Evolutionary conservation across 2,329 filamentous ascomycete species (phyloP).

Genomic region (Aureobasidium leucospermi): DNA sequence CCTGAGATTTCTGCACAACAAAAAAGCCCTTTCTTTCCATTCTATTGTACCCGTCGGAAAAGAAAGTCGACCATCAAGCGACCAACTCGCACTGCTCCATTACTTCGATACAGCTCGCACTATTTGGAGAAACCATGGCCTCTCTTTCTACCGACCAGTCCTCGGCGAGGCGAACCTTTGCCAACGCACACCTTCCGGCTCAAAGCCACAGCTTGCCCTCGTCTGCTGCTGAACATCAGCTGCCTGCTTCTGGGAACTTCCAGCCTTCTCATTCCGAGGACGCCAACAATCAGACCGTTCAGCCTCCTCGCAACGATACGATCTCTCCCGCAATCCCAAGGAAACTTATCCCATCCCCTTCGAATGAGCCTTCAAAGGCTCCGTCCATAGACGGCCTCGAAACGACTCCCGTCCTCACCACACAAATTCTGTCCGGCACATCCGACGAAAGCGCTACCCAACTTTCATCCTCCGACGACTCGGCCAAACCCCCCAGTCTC

Average conservation of each 20-base stretch:
- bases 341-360: background rate
- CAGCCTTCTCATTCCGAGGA: constrained; percentile 14
- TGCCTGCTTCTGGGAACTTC: constrained; percentile 34
- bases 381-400: background rate
- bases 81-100: constrained; percentile 15
- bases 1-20: constrained; percentile 24
- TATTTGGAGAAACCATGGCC: constrained; percentile 24
- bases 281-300: background rate
- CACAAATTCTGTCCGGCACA: constrained; percentile 5
- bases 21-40: background rate
- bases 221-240: constrained; percentile 24
- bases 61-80: background rate
- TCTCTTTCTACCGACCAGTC: constrained; percentile 24
- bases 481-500: constrained; percentile 78
- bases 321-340: background rate
- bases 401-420: constrained; percentile 2
- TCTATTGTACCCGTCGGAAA: constrained; percentile 5
- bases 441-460: constrained; percentile 40
- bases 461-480: constrained; percentile 48
- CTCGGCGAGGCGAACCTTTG: constrained; percentile 59
- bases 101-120: constrained; percentile 16
- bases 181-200: constrained; percentile 52
- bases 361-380: background rate
- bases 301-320: background rate
- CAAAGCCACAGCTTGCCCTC: background rate